Evolutionary conservation across 306 rosid species (phyloP), one percentile per base, ranked within the genome.

Genomic region (Senna siamea): DNA sequence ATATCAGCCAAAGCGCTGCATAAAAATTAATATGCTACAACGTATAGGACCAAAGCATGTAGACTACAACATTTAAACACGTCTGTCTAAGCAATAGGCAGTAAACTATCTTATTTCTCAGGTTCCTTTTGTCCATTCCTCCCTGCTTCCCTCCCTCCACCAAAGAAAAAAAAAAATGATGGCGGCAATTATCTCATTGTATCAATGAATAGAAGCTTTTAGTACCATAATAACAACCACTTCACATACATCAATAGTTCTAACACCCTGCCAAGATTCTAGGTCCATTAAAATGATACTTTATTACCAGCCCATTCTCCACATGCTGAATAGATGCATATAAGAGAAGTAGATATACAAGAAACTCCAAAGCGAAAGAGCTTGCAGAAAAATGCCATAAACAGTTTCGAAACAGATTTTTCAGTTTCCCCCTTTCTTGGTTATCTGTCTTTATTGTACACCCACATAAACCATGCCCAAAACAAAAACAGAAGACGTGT

Each of bases 401-500:
- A 69, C 56, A 69, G 12, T 20, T 19, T 4, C 3, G 32, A 48
- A 46, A 51, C 9, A 40, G 50, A 52, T 9, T 28, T 43, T 69
- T 23, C 15, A 32, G 48, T 34, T 46, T 14, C 40, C 22, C 46
- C 47, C 43, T 50, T 79, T 38, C 60, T 17, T 14, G 47, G 63
- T n/a, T n/a, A n/a, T n/a, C n/a, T 17, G 11, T 47, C 9, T 73
- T 66, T 14, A 66, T 55, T 53, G 5, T 7, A 55, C 2, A 74
- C 52, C 56, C 52, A 57, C 35, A 59, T 70, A 63, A 38, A 64
- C 57, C 50, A 22, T 35, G 28, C 9, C 46, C 58, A 61, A 60
- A 37, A 37, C 40, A 26, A 37, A 37, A 73, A 73, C 14, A 72
- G 32, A 70, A 20, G 6, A 4, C 66, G 59, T 15, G 15, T 20